Evolutionary conservation across 2,329 filamentous ascomycete genomes (phyloP), one percentile per base, ranked within the genome.

Genomic region (Paecilomyces sp.): DNA sequence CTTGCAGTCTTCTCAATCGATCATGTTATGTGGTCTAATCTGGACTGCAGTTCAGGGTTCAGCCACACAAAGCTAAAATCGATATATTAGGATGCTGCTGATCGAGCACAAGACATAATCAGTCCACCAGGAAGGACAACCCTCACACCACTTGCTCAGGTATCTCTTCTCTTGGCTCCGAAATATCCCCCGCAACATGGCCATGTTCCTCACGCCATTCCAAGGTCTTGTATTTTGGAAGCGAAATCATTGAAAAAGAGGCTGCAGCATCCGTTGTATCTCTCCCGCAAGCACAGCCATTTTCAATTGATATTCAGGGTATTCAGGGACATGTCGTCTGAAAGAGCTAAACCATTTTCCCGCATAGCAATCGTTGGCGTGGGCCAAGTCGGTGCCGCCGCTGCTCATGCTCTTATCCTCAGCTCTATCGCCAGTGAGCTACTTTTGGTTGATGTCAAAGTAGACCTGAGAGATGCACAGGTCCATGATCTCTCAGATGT

Each of bases 401-500:
- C 80, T 56, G 81, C 81, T 24, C 81, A 81, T 63, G 78, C 79
- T 3, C 75, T 85, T 2, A 77, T 83, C 59, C 74, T 83, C 6
- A 74, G 76, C 60, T 79, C 78, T n/a, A 72, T 82, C 50, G 79
- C 78, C 25, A 73, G 71, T 58, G 80, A 84, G 62, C 72, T 85
- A 11, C 75, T 84, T n/a, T 72, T 85, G 3, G 79, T 84, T 22
- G 83, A 85, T 63, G 74, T 77, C 28, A 78, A 72, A 47, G n/a
- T 18, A 18, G 41, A 22, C n/a, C 8, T 47, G 81, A 58, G 74
- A 81, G 66, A 81, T 74, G 28, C 80, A 82, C 70, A 47, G n/a
- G 80, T 83, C 3, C 74, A 76, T 56, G 82, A 85, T 67, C 77
- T 85, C 13, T 73, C 74, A 24, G 82, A 85, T 68, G 80, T 79